Base-by-base conservation (phyloP, 345 rosid genomes). In the Eucalyptus leucophloia region DNA sequence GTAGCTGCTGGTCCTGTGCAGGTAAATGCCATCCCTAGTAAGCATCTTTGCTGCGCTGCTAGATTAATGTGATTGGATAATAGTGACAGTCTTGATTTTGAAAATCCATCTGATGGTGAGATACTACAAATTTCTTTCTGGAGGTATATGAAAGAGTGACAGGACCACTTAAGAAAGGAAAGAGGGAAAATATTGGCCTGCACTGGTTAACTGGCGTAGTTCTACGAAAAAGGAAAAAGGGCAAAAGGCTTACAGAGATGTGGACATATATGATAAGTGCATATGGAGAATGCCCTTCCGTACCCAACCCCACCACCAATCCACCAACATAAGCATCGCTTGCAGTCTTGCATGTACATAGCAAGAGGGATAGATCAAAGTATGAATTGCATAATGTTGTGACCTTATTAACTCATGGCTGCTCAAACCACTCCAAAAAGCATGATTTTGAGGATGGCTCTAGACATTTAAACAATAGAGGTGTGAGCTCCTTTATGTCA, bases 1-100 rank as follows among this genome's bases (percentile, higher is more conserved):
- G 90, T 97, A 24, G 99, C 99, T 37, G 99, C 99, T 51, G 98
- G 98, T 86, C 98, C 99, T 9, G 99, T 98, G 86, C 98, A 96
- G 99, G 99, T 96, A 93, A 49, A 45, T 23, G 40, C 34, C 56
- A 30, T 30, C 30, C 42, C 62, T 32, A 49, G 5, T 54, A 19
- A 47, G 26, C 42, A 6, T 26, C 49, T 83, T 83, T 49, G 40
- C 18, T 58, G 45, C 1, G 1, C 85, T 23, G 30, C 85, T 77
- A 6, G 16, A 77, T 40, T 77, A 40, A 40, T 24, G 15, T 77
- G 47, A 77, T 40, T 77, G 45, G 44, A 77, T 44, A 21, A 14
- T 77, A 40, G 85, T 2, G 47, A 23, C 9, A 3, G 85, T 77
- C 30, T 77, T 77, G 85, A 40, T 77, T 40, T 40, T 77, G 24